Evolutionary conservation across 345 rosid species (phyloP), one percentile per base, ranked within the genome.

Genomic region (Angophora floribunda): DNA sequence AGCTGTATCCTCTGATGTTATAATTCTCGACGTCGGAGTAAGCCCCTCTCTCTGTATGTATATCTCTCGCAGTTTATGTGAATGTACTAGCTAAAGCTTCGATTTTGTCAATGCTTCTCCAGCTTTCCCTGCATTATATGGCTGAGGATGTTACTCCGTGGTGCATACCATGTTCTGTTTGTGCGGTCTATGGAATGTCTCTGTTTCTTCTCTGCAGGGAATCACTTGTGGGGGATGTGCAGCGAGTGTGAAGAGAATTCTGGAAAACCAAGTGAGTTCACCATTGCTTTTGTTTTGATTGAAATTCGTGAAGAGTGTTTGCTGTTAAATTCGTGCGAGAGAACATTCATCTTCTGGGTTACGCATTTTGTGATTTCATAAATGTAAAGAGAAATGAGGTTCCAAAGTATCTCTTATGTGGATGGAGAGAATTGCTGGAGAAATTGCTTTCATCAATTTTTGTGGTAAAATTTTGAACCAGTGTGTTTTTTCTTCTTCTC

Each of bases 21-120:
- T 97, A 65, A 90, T 97, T 80, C 98, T 97, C 44, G 97, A 96
- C 90, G 99, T 97, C 88, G 95, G 96, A 85, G 99, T 97, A 94
- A 24, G 97, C 75, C 63, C n/a, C 44, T 28, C 44, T 45, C 28
- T 75, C 85, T 30, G 53, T 86, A 15, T 86, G 52, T 24, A 44
- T 63, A 3, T 53, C 24, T 53, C 21, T 19, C 57, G 57, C 57
- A 7, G 22, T 52, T 52, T 52, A 52, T 52, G 57, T 53, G 10
- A 53, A 19, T 6, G 59, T 53, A 0, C 57, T 17, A 53, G 9
- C 57, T 19, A 53, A 21, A 53, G 24, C 9, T 17, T 53, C 0
- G 1, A 53, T 53, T 53, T 53, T 53, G 57, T 52, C 57, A 0
- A 52, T 52, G 57, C 57, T 3, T 52, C 22, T 17, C 21, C 57